Evolutionary conservation across 2,329 filamentous ascomycete genomes (phyloP).

Genomic region (Nothopassalora personata): DNA sequence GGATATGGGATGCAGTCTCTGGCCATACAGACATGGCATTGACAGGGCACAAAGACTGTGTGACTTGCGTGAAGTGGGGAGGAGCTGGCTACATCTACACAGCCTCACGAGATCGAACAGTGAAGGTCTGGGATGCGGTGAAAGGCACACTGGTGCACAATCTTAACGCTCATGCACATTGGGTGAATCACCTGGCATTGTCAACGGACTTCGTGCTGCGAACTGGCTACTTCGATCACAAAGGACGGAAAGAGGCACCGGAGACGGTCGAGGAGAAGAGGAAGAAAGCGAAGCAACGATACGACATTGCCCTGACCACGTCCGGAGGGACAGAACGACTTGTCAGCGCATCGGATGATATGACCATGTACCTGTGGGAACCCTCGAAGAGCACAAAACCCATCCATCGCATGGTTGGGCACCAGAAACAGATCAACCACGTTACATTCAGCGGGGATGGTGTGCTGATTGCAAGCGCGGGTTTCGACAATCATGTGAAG

Average conservation of each 20-base stretch:
- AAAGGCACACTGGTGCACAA: conserved; percentile 77
- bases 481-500: conserved; percentile 93
- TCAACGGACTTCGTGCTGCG: conserved; percentile 87
- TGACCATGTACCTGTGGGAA: conserved; percentile 94
- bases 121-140: conserved; percentile 81
- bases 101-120: conserved; percentile 82
- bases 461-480: conserved; percentile 75
- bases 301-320: conserved; percentile 71
- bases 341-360: conserved; percentile 89
- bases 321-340: conserved; percentile 66
- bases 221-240: conserved; percentile 82
- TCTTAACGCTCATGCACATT: conserved; percentile 78
- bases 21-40: conserved; percentile 75
- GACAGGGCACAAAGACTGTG: conserved; percentile 80
- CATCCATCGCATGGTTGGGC: conserved; percentile 79
- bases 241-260: conserved; percentile 60
- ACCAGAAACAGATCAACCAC: conserved; percentile 95
- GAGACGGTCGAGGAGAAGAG: conserved; percentile 64
- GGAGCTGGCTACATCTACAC: conserved; percentile 82
- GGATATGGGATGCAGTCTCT: conserved; percentile 78
- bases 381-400: conserved; percentile 74
- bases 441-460: conserved; percentile 92
- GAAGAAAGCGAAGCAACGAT: conserved; percentile 71
- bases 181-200: conserved; percentile 90
- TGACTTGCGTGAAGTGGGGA: conserved; percentile 91